Conservation (phyloP, 352 stramenopile genomes). For the Pythium rhizo-oryzae region DNA sequence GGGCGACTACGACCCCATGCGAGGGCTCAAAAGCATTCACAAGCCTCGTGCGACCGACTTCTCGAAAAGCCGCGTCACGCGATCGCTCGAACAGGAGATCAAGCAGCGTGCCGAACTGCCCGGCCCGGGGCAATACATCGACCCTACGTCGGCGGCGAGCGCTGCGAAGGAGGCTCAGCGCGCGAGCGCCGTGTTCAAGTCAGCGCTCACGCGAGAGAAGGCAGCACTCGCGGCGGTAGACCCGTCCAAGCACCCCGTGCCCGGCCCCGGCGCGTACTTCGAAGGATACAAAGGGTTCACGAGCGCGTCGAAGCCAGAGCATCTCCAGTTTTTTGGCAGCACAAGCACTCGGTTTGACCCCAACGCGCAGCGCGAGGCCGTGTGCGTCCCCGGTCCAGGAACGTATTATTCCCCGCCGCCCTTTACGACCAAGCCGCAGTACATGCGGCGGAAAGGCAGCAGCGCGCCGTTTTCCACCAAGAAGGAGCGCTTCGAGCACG, state of each 20-base stretch:
- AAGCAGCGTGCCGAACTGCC: slow-evolving; percentile 54
- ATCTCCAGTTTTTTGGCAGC: slow-evolving; percentile 83
- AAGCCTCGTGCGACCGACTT: slow-evolving; percentile 69
- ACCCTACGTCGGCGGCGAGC: slow-evolving; percentile 21
- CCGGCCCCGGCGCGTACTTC: slow-evolving; percentile 69
- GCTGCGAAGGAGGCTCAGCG: slow-evolving; percentile 44
- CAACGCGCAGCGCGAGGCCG: slow-evolving; percentile 7
- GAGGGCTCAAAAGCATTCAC: slow-evolving; percentile 65
- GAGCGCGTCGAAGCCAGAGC: slow-evolving; percentile 53
- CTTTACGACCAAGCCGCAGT: slow-evolving; percentile 32
- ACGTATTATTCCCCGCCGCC: slow-evolving; percentile 58
- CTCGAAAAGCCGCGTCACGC: slow-evolving; percentile 59
- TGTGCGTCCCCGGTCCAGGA: slow-evolving; percentile 45
- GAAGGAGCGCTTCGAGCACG: slow-evolving; percentile 66
- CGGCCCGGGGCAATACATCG: slow-evolving; percentile 66
- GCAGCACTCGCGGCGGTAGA: slow-evolving; percentile 21
- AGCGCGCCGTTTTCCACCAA: slow-evolving; percentile 67
- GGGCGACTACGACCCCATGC: slow-evolving; percentile 74
- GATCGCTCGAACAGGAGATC: slow-evolving; percentile 68
- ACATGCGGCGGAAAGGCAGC: slow-evolving; percentile 40
- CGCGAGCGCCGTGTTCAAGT: slow-evolving; percentile 78
- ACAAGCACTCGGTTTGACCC: slow-evolving; percentile 68
- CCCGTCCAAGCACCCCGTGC: slow-evolving; percentile 42
- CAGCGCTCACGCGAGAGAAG: slow-evolving; percentile 56
- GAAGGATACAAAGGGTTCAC: slow-evolving; percentile 51